phyloP scores from a whole-genome alignment of 768 basidiomycete genomes.

The Leucocoprinus sp. region DNA sequence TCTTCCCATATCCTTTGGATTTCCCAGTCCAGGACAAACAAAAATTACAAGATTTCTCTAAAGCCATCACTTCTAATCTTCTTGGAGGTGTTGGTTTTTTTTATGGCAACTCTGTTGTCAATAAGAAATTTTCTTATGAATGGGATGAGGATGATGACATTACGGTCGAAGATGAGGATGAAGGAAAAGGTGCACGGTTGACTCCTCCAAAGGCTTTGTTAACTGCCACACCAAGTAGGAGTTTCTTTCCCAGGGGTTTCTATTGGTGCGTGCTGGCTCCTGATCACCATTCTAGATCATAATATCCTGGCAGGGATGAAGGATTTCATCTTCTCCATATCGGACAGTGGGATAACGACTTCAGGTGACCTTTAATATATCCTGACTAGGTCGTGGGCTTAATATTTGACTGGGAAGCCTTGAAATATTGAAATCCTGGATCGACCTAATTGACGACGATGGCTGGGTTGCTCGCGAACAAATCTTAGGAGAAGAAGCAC shows the following conservation, averaged over 20 bases:
- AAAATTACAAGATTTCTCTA: constrained; percentile 65
- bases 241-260: constrained; percentile 96
- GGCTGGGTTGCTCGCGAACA: constrained; percentile 97
- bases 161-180: constrained; percentile 28
- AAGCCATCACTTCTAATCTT: constrained; percentile 84
- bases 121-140: constrained; percentile 78
- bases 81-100: constrained; percentile 94
- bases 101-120: constrained; percentile 83
- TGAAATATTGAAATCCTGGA: constrained; percentile 87
- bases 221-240: constrained; percentile 91
- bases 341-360: constrained; percentile 88
- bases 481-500: constrained; percentile 92
- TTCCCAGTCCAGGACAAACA: constrained; percentile 39
- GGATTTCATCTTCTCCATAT: constrained; percentile 93
- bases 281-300: constrained; percentile 8
- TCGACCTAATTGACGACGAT: constrained; percentile 82
- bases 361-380: constrained; percentile 27
- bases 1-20: constrained; percentile 61
- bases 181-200: constrained; percentile 46
- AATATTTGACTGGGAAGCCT: constrained; percentile 37
- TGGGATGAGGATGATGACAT: constrained; percentile 70
- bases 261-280: constrained; percentile 60
- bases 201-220: constrained; percentile 72
- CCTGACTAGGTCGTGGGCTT: background rate
- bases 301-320: constrained; percentile 64